Percentiles rank a stretch among this genome's conserved stretches.
Conservation (phyloP, 495 filamentous ascomycete genomes). For the Neurospora sp. region DNA sequence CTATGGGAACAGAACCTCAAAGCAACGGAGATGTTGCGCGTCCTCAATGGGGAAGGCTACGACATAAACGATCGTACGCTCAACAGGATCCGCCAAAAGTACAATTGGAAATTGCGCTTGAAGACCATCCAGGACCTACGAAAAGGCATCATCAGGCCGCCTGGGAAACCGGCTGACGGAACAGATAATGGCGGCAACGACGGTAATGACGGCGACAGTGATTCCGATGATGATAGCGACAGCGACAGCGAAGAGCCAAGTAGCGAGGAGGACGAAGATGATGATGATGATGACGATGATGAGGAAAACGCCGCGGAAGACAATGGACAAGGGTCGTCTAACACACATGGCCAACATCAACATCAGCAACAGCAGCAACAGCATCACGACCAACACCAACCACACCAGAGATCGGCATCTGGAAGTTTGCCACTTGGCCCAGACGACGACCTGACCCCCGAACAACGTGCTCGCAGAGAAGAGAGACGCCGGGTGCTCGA, state of each 20-base stretch:
- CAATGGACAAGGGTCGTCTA: not conserved
- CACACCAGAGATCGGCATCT: not conserved
- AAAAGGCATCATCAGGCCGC: slow-evolving; percentile 45
- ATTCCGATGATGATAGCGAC: not conserved
- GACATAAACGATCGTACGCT: slow-evolving; percentile 60
- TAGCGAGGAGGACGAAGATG: slow-evolving; percentile 21
- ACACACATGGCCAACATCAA: not conserved
- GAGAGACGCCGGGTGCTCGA: slow-evolving; percentile 48
- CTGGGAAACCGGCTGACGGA: slow-evolving; percentile 6
- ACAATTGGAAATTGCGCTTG: slow-evolving; percentile 35
- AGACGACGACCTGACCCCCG: slow-evolving; percentile 37
- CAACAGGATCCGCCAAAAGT: not conserved
- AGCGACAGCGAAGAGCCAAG: not conserved
- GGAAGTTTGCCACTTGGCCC: slow-evolving; percentile 11
- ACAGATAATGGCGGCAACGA: slow-evolving; percentile 17
- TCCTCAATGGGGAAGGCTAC: slow-evolving; percentile 60
- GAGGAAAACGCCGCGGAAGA: not conserved
- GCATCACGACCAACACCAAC: not conserved
- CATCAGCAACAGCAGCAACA: not conserved
- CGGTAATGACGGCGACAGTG: not conserved
- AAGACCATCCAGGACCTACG: slow-evolving; percentile 55
- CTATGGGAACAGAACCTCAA: slow-evolving; percentile 65
- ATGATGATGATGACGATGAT: not conserved
- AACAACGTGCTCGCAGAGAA: slow-evolving; percentile 45
- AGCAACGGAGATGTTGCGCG: slow-evolving; percentile 63